Evolutionary conservation across 2,329 filamentous ascomycete species (phyloP).

Genomic region (Pochonia chlamydosporia): DNA sequence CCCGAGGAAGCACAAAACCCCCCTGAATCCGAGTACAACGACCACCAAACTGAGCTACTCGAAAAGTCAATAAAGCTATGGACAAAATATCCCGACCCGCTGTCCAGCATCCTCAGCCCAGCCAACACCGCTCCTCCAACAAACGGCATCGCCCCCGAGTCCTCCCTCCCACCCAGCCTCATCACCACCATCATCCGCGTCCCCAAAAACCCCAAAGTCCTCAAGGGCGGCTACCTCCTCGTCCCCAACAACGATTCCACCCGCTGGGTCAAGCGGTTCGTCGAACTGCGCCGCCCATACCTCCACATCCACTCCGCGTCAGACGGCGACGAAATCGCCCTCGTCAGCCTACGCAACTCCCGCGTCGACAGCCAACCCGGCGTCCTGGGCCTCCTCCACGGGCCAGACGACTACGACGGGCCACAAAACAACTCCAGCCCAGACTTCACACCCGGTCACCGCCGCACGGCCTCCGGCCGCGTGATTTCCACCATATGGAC

Average conservation of each 20-base stretch:
- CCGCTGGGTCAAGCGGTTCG: constrained; percentile 86
- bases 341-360: constrained; percentile 82
- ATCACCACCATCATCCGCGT: constrained; percentile 72
- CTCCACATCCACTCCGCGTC: constrained; percentile 81
- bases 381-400: constrained; percentile 69
- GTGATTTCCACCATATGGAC: constrained; percentile 52
- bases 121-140: constrained; percentile 63
- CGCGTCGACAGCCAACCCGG: constrained; percentile 91
- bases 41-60: constrained; percentile 41
- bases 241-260: constrained; percentile 76
- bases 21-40: constrained; percentile 33
- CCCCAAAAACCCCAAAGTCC: constrained; percentile 71
- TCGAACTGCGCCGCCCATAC: constrained; percentile 87
- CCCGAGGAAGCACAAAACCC: neutral
- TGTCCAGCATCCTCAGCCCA: constrained; percentile 49
- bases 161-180: constrained; percentile 53
- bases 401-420: constrained; percentile 33
- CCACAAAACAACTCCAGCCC: constrained; percentile 21
- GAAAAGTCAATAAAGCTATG: constrained; percentile 59
- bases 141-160: constrained; percentile 49
- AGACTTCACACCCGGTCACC: constrained; percentile 40
- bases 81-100: constrained; percentile 53
- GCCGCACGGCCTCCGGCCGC: constrained; percentile 44
- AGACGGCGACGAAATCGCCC: constrained; percentile 83
- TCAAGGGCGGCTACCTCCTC: constrained; percentile 85